Base-by-base conservation (phyloP, 2,329 filamentous ascomycete species). In the Ophiocordyceps australis region DNA sequence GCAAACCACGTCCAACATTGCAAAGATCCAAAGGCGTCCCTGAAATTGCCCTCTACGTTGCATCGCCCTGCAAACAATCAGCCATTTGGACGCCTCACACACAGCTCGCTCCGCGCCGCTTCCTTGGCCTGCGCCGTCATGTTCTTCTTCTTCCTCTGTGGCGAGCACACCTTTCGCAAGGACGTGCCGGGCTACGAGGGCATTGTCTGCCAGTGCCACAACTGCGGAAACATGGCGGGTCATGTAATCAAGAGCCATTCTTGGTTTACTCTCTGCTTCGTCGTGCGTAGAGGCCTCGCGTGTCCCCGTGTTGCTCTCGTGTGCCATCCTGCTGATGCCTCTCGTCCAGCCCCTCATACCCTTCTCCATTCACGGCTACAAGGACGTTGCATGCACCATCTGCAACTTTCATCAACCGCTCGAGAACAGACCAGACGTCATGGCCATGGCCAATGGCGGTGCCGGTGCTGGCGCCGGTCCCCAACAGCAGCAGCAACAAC, bases 191-290 rank as follows among this genome's bases (percentile, higher is more conserved):
- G 69, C 36, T 74, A 73, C 42, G 64, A 74, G 39, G 61, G 64
- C 35, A 45, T 73, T 32, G 47, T 64, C 27, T 73, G 64, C 41
- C 68, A 70, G 38, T 75, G 70, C 40, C 62, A 70, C 46, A 71
- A 74, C 47, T 75, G 70, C 46, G 68, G 70, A 27, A 75, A 75
- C 54, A 68, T 64, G 49, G 56, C 60, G 3, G 70, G 57, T 10
- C 56, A 54, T 32, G 68, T 74, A 30, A 56, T 70, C 40, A 74
- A 74, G 47, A 62, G 59, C 30, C 60, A 73, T 31, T 69, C 70
- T 22, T 82, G 75, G 73, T 83, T 83, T 42, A 83, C 78, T 5
- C 72, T 83, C 41, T 83, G 77, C 58, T 82, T 78, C 50, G 50
- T 82, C 27, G 68, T 73, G 49, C 40, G 63, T 54, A 8, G 14